Base-by-base conservation (phyloP, 345 rosid genomes). In the Linum usitatissimum region DNA sequence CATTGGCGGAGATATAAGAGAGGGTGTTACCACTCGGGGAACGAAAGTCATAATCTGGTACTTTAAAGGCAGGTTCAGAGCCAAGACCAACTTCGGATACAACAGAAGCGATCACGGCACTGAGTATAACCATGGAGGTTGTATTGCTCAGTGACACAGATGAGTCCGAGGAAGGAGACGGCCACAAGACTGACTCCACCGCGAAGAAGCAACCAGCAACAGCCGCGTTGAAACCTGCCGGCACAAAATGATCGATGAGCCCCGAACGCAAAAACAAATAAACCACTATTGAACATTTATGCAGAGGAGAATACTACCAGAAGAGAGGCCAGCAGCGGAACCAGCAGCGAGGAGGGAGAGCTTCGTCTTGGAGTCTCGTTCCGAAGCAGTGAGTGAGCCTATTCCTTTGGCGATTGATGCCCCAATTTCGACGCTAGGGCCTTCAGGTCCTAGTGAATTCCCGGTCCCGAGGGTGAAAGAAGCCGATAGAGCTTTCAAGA, bases 131-230 rank as follows among this genome's bases (percentile, higher is more conserved):
- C 84, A 80, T 81, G 9, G 96, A 91, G 39, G 98, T 88, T 10
- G 92, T 76, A 65, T 83, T 88, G 20, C 96, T 77, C 68, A 88
- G 88, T 2, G 94, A 84, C 1, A 72, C 23, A 19, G 90, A 75
- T 18, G 81, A 79, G 67, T 84, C 84, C 34, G 62, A 57, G 2
- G 62, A 57, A 2, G 84, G 81, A 0, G 97, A 80, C 60, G 96
- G 96, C 95, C 98, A 86, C 75, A 91, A 70, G 62, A 88, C 95
- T 4, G 96, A 91, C 70, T 91, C 98, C 42, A 88, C 90, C 8
- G 96, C 95, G 28, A 91, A 91, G 75, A 88, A 91, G 60, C 96
- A 91, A 64, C 98, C 96, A 63, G 95, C 96, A 72, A 91, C 98
- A 31, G 98, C 98, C 53, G 98, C 95, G 66, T 91, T 91, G 80